Evolutionary conservation across 345 rosid species (phyloP), one percentile per base, ranked within the genome.

Genomic region (Eucalyptus decipiens): DNA sequence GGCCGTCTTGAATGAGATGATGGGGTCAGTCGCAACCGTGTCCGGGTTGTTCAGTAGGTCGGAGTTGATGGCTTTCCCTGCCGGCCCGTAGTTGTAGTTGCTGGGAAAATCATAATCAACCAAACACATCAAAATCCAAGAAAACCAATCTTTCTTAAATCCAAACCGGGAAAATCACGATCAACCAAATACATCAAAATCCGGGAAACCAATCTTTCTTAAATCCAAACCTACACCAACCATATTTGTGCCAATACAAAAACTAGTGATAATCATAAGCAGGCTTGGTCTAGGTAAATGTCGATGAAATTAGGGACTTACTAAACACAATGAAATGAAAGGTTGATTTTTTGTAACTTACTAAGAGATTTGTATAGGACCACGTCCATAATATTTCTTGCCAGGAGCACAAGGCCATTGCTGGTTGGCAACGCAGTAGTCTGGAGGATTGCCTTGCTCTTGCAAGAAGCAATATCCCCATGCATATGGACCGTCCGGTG

Each of bases 41-140:
- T 89, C 90, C 16, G 90, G 90, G 76, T 89, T 86, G 51, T 23
- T 52, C 76, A 89, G 19, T 1, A 89, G 90, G 86, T 89, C 88
- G 17, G 30, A 86, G 72, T 51, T 67, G 26, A 89, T 86, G 49
- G 88, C 90, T 50, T 80, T 69, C 48, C 90, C 90, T 4, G 90
- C 90, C 2, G 88, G 90, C 24, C 90, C 90, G 2, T 89, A 89
- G 88, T 89, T 89, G 88, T 89, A 89, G 90, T 89, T 89, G 88
- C 90, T 89, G 86, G 28, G 23, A n/a, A 86, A 87, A 24, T 43
- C 24, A 28, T 49, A 9, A 42, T 76, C 47, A 6, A 40, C 83
- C 83, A 40, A 76, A 40, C 2, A 21, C 7, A 76, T 40, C 83
- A 40, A 40, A 21, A 40, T 76, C 83, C 47, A 3, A 76, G 30